Conservation (phyloP, 345 rosid species). For the Brassica carinata region DNA sequence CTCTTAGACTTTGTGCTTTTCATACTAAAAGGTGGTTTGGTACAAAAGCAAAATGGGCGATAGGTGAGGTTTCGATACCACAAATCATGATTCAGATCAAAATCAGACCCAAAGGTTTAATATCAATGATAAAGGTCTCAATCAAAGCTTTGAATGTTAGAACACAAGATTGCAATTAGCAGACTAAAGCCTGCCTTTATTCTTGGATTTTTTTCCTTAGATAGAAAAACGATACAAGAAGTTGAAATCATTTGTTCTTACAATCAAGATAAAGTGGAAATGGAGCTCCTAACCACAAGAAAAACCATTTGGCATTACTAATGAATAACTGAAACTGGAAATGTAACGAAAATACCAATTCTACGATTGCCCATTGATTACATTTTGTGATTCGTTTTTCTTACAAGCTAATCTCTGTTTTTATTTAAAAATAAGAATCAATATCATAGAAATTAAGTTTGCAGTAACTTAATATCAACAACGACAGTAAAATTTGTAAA, state of each 20-base stretch:
- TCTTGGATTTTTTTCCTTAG: not conserved
- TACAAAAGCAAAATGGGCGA: not conserved
- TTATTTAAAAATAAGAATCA: no score
- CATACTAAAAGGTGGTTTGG: not conserved
- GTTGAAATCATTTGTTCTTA: not conserved
- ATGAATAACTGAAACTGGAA: not conserved
- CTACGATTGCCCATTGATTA: not conserved
- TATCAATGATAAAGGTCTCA: not conserved
- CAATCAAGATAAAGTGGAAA: not conserved
- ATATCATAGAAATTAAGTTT: not conserved
- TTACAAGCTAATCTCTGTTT: not conserved
- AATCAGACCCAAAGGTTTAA: not conserved
- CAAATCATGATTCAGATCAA: not conserved
- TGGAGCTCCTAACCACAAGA: not conserved
- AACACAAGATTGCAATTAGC: not conserved
- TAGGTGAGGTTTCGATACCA: not conserved
- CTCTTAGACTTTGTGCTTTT: not conserved
- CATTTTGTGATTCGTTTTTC: not conserved
- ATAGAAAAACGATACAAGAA: not conserved
- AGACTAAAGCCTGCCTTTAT: not conserved
- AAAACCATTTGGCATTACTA: not conserved
- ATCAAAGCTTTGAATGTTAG: not conserved
- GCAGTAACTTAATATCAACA: not conserved
- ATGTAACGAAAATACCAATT: not conserved
- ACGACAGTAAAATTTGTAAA: not conserved